Conservation (phyloP, 768 basidiomycete species). For the Suillus paluster region DNA sequence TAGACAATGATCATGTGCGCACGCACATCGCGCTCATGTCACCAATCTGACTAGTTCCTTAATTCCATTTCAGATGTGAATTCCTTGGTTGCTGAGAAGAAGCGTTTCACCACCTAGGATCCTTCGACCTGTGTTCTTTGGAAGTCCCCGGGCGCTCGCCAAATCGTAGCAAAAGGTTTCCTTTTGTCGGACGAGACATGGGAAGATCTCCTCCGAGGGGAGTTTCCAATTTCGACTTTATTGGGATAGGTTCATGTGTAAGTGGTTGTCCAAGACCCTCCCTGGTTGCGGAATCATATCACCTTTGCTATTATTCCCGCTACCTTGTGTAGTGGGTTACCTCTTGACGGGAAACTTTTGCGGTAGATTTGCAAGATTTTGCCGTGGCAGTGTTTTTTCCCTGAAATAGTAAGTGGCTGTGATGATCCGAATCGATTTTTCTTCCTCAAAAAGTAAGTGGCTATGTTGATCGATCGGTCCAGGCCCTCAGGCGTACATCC, state of each 20-base stretch:
- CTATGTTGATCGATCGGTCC: no score
- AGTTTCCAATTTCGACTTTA: background rate
- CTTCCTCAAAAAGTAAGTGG: no score
- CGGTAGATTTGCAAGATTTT: no score
- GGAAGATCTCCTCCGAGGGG: background rate
- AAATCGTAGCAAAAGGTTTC: background rate
- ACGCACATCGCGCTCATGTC: background rate
- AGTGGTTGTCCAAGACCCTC: background rate
- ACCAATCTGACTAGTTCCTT: background rate
- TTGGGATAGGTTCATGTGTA: background rate
- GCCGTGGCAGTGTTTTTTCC: no score
- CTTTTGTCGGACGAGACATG: background rate
- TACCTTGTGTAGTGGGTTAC: no score
- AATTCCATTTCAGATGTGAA: background rate
- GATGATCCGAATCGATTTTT: no score
- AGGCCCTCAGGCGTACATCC: no score
- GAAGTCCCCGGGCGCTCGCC: background rate
- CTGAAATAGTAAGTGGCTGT: no score
- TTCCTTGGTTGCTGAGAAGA: no score
- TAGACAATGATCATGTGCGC: background rate
- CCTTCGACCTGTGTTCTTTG: background rate
- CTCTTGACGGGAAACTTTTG: no score
- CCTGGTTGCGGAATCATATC: background rate
- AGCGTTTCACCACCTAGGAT: no score
- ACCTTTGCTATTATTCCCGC: background rate